Evolutionary conservation across 2,329 filamentous ascomycete genomes (phyloP).

Genomic region (Cryphonectria nitschkei): DNA sequence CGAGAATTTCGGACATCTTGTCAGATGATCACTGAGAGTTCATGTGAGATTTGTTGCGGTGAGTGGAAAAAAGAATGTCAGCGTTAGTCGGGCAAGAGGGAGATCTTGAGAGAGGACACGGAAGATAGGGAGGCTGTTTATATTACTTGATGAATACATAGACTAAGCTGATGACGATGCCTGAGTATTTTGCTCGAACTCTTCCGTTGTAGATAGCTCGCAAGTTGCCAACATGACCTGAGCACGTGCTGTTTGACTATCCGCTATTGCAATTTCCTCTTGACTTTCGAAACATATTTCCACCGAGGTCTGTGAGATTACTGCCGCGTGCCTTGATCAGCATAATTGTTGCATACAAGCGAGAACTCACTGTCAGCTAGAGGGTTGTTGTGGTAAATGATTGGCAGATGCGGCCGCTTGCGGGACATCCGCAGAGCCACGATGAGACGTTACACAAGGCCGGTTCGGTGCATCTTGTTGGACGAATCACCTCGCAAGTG

Average conservation of each 20-base stretch:
- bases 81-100: not conserved
- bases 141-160: not conserved
- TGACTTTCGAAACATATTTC: not conserved
- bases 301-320: not conserved
- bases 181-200: too few species aligned
- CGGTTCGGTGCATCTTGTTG: not conserved
- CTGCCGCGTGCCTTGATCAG: not conserved
- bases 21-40: not conserved
- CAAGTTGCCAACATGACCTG: too few species aligned
- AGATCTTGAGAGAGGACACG: not conserved
- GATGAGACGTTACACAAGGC: constrained; percentile 1
- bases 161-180: not conserved
- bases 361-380: not conserved
- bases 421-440: not conserved
- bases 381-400: not conserved
- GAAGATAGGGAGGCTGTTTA: not conserved
- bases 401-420: not conserved
- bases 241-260: too few species aligned
- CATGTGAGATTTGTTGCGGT: not conserved
- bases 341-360: not conserved
- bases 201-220: too few species aligned
- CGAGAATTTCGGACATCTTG: constrained; percentile 33
- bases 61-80: not conserved
- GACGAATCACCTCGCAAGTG: not conserved
- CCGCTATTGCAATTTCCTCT: not conserved